Base-by-base conservation (phyloP, 257 asterid species). In the Rubia yunnanensis region DNA sequence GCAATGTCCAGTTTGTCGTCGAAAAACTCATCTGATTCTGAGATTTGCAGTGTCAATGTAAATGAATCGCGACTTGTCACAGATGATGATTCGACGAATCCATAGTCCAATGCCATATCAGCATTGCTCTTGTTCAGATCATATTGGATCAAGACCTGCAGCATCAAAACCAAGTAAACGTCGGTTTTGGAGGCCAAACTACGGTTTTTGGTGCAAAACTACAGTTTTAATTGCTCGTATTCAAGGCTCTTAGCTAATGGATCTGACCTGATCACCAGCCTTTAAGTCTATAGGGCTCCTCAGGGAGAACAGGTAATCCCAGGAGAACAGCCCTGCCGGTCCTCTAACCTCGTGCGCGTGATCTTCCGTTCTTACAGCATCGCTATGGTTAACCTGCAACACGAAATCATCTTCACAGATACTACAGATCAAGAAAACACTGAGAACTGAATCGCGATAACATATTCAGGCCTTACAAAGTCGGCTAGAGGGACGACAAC, bases 61-160 rank as follows among this genome's bases (percentile, higher is more conserved):
- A 88, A 92, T 28, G 94, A 85, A 70, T 92, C 82, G 20, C 97
- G 96, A 7, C 52, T 80, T 48, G 90, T 63, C 10, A 53, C 78
- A 18, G 86, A 15, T 17, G 52, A 44, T 4, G 52, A 65, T 57
- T 89, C 97, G 8, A 81, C 76, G 78, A 94, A 94, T 58, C 99
- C 99, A 41, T 94, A 94, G 75, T 88, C 99, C 67, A 94, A 80
- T 65, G 96, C 99, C 90, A 94, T 82, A 69, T 94, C 99, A 20
- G 97, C 97, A 73, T 85, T 87, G 60, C 97, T 94, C 80, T 94
- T 94, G 4, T 90, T 88, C 81, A 90, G 55, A 82, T 82, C 89
- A 72, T 94, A 94, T 66, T 94, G 97, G 77, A 90, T 83, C 61
- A 71, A 78, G 26, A 92, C 89, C 99, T 91, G 88, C 74, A 76